Evolutionary conservation across 805 yeast genomes (phyloP).

Genomic region (Diddensiella caesifluorescens): DNA sequence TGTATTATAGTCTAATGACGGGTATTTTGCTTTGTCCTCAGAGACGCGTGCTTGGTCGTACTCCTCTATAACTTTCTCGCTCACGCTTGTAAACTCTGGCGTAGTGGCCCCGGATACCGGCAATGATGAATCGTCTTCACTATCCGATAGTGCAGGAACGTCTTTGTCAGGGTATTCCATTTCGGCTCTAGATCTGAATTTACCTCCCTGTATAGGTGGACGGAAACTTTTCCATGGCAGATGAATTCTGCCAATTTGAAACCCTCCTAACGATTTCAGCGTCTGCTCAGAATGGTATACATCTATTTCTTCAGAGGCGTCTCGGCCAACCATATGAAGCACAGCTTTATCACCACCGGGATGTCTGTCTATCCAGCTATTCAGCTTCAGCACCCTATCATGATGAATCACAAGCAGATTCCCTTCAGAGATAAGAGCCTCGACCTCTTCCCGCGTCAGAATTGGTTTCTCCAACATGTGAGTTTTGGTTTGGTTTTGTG

Average conservation of each 20-base stretch:
- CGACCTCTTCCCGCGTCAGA: slow-evolving; percentile 44
- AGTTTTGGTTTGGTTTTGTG: neutral
- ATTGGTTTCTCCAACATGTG: slow-evolving; percentile 9
- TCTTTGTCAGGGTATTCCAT: slow-evolving; percentile 22
- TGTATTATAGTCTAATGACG: slow-evolving; percentile 61
- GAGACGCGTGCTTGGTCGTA: slow-evolving; percentile 54
- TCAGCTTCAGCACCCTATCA: slow-evolving; percentile 54
- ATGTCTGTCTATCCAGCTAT: slow-evolving; percentile 65
- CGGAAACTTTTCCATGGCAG: slow-evolving; percentile 65
- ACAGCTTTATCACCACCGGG: slow-evolving; percentile 91
- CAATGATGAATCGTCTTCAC: neutral
- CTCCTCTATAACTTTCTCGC: slow-evolving; percentile 46
- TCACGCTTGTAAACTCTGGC: slow-evolving; percentile 32
- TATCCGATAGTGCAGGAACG: slow-evolving; percentile 18
- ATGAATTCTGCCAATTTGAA: slow-evolving; percentile 61
- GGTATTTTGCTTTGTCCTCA: slow-evolving; percentile 52
- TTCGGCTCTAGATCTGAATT: slow-evolving; percentile 35
- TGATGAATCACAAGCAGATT: slow-evolving; percentile 65
- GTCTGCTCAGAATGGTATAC: slow-evolving; percentile 72
- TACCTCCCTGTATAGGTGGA: slow-evolving; percentile 88
- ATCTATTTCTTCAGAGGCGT: slow-evolving; percentile 86
- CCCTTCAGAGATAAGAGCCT: slow-evolving; percentile 59
- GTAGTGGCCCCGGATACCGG: slow-evolving; percentile 5
- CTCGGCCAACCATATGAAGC: slow-evolving; percentile 78
- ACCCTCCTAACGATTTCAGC: slow-evolving; percentile 44